These are phyloP conservation scores for Aspergillus pseudonomiae DNA, from an alignment of 2,329 filamentous ascomycete species.

Conservation along the genomic window DNA sequence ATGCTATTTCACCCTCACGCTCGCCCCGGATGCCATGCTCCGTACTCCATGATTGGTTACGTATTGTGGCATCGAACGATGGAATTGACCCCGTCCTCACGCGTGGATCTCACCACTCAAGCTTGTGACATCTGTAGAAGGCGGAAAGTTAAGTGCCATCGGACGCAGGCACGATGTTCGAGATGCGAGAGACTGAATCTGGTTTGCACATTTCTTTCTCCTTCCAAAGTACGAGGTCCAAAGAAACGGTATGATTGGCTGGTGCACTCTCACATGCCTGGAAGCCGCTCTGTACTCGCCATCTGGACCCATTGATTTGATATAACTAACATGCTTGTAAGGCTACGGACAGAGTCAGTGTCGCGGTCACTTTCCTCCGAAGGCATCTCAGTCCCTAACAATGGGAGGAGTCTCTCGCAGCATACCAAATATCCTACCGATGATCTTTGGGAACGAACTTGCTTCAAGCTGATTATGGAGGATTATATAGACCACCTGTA, in stretches of 20 bases:
- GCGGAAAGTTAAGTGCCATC: conserved; percentile 13
- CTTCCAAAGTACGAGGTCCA: conserved; percentile 16
- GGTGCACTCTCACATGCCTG: not conserved
- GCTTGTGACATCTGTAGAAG: conserved; percentile 13
- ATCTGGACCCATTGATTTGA: no score
- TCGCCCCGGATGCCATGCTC: not conserved
- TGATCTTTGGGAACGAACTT: conserved; percentile 16
- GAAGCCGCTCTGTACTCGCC: not conserved
- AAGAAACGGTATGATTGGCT: conserved; percentile 16
- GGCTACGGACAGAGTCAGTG: not conserved
- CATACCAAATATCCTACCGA: conserved; percentile 10
- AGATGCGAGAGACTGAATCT: conserved; percentile 19
- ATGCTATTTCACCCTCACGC: no score
- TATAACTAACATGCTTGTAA: not conserved
- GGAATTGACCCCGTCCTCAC: not conserved
- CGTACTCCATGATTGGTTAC: not conserved
- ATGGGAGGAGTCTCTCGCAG: not conserved
- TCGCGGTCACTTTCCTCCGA: not conserved
- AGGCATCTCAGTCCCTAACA: not conserved
- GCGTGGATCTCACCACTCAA: conserved; percentile 5
- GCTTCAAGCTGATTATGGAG: conserved; percentile 19
- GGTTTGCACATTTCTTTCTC: conserved; percentile 18
- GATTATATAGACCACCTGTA: conserved; percentile 20
- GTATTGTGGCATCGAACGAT: not conserved
- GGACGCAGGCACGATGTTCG: conserved; percentile 3